A percentile compares a stretch with the other conserved stretches of the same genome.
These are phyloP conservation scores for Cytospora mali DNA, from an alignment of 2,329 filamentous ascomycete genomes.

Conservation along the genomic window DNA sequence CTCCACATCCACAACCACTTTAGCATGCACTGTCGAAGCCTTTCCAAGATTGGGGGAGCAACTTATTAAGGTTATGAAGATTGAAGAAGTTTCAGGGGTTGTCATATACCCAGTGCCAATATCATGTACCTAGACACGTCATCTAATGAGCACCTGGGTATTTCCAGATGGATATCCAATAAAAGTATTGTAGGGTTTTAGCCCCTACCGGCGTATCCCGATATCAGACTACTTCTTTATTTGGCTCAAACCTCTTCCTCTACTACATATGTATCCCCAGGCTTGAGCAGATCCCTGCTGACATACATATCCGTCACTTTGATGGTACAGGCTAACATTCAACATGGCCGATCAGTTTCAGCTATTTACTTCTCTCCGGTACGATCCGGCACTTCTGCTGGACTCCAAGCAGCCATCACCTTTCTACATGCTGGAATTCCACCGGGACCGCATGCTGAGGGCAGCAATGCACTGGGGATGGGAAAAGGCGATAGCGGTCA, in stretches of 20 bases:
- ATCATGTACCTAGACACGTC: too few species aligned
- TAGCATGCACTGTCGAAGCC: too few species aligned
- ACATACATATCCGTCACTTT: not conserved
- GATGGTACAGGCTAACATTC: not conserved
- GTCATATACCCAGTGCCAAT: too few species aligned
- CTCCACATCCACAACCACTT: too few species aligned
- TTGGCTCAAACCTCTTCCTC: not conserved
- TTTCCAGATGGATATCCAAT: too few species aligned
- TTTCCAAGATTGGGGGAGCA: too few species aligned
- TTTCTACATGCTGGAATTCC: constrained; percentile 79
- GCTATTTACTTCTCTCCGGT: constrained; percentile 73
- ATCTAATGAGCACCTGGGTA: too few species aligned
- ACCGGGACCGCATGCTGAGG: constrained; percentile 75
- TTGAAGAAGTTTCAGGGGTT: too few species aligned
- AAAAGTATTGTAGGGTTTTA: not conserved
- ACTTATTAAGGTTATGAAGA: too few species aligned
- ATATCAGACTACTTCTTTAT: not conserved
- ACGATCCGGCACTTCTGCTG: constrained; percentile 61
- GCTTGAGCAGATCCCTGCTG: too few species aligned
- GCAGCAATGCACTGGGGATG: constrained; percentile 62
- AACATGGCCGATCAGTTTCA: constrained; percentile 52
- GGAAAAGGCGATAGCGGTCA: constrained; percentile 46
- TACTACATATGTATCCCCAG: too few species aligned
- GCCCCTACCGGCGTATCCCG: not conserved
- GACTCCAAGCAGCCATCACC: constrained; percentile 56